Evolutionary conservation across 2,329 filamentous ascomycete species (phyloP).

Genomic region (Diplodia corticola): DNA sequence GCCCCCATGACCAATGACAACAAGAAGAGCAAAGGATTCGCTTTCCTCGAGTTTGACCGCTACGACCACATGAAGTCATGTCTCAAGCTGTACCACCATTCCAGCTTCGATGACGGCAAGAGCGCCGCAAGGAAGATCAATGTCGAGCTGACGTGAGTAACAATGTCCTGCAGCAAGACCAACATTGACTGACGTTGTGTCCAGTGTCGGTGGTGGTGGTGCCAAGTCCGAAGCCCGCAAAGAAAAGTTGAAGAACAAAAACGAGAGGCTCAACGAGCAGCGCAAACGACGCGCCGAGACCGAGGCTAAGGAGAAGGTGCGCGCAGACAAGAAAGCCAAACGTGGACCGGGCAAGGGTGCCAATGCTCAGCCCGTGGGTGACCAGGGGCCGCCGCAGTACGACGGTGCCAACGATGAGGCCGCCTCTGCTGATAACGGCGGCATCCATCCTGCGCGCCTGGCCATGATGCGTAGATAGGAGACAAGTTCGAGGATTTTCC

Average conservation of each 20-base stretch:
- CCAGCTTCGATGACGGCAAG: constrained; percentile 64
- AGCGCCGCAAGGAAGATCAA: constrained; percentile 75
- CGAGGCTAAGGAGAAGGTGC: constrained; percentile 48
- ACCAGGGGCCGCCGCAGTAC: constrained; percentile 31
- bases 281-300: constrained; percentile 54
- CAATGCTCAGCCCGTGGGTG: constrained; percentile 22
- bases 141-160: constrained; percentile 79
- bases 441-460: constrained; percentile 42
- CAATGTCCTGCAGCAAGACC: background rate
- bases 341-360: constrained; percentile 19
- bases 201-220: constrained; percentile 80
- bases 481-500: background rate
- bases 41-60: constrained; percentile 78
- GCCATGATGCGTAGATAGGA: constrained; percentile 35
- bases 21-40: constrained; percentile 42
- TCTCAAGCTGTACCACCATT: constrained; percentile 87
- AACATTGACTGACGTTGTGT: constrained; percentile 25
- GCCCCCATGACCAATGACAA: constrained; percentile 40
- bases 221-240: constrained; percentile 71
- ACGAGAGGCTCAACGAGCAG: constrained; percentile 76
- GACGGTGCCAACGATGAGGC: constrained; percentile 17
- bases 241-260: constrained; percentile 81
- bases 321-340: constrained; percentile 43
- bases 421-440: constrained; percentile 27
- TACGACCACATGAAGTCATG: constrained; percentile 92